Base-by-base conservation (phyloP, 129 eudicot genomes). In the Gnaphalium uliginosum region DNA sequence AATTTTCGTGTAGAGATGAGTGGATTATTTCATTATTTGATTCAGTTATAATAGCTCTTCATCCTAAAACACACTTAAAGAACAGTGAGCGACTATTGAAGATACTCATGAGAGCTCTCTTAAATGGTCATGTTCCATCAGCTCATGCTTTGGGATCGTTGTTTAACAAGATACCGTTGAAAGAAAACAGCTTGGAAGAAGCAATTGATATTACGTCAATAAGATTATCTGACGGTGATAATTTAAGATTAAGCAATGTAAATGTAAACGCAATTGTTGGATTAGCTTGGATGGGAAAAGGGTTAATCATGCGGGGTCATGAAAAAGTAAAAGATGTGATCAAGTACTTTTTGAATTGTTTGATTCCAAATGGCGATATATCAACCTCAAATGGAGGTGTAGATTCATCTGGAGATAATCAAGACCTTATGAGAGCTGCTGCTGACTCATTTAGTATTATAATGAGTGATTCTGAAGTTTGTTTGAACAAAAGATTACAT, bases 71-170 rank as follows among this genome's bases (percentile, higher is more conserved):
- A 37, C 82, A 64, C 24, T 72, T 87, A 11, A 81, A 88, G 22
- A 81, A 86, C 77, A 65, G 72, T 23, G 70, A 81, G 73, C 59
- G 29, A 69, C 82, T 86, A 37, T 32, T 89, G 63, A 82, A 77
- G 78, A 74, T 85, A 59, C 83, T 94, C 71, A 61, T 75, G 62
- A 65, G 69, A 66, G 75, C 87, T 54, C 87, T 84, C 68, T 69
- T 81, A 50, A 75, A 37, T 23, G 94, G 97, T 65, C 89, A 87
- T 78, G 63, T 85, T 67, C 81, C 93, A 63, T 85, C 99, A 63
- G 96, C 96, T 89, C 97, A 94, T 81, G 99, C 96, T 6, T 81
- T 94, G 85, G 99, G 97, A 73, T 91, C 99, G 66, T 74, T 94
- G 72, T 83, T 90, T 48, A 94, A 94, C 83, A 94, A 94, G 68